phyloP scores from a whole-genome alignment of 768 basidiomycete genomes.

The Podaxis mareebaensis region DNA sequence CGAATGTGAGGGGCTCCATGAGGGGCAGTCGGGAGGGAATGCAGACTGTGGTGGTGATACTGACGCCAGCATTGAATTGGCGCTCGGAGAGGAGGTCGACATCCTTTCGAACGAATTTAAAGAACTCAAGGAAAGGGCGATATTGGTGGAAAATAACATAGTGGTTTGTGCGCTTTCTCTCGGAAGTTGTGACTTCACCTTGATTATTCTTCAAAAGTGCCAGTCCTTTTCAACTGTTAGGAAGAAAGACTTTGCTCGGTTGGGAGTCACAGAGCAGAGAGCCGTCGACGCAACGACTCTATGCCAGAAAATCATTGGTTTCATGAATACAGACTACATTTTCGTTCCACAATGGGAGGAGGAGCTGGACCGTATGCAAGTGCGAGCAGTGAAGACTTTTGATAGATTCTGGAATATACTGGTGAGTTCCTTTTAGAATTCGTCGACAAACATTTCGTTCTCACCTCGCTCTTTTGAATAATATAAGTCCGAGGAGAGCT shows the following conservation, averaged over 20 bases:
- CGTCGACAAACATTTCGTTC: no score
- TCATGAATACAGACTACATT: neutral
- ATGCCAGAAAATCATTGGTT: neutral
- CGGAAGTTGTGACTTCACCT: neutral
- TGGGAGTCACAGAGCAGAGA: neutral
- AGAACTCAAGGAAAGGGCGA: neutral
- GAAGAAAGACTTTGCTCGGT: neutral
- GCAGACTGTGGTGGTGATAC: neutral
- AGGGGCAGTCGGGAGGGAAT: neutral
- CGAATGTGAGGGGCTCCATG: no score
- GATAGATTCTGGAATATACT: neutral
- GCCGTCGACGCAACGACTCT: neutral
- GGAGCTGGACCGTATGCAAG: neutral
- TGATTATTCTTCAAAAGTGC: neutral
- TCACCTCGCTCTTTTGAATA: neutral
- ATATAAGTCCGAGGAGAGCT: neutral
- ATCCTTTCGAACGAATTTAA: neutral
- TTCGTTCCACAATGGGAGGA: neutral
- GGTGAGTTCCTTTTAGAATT: no score
- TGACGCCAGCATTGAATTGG: neutral
- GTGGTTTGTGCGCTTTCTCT: neutral
- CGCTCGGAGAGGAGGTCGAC: neutral
- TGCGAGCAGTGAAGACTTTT: neutral
- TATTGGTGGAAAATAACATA: neutral
- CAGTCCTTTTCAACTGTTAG: neutral